Evolutionary conservation across 495 filamentous ascomycete genomes (phyloP).

Genomic region (Pseudomonodictys pantanalensis): DNA sequence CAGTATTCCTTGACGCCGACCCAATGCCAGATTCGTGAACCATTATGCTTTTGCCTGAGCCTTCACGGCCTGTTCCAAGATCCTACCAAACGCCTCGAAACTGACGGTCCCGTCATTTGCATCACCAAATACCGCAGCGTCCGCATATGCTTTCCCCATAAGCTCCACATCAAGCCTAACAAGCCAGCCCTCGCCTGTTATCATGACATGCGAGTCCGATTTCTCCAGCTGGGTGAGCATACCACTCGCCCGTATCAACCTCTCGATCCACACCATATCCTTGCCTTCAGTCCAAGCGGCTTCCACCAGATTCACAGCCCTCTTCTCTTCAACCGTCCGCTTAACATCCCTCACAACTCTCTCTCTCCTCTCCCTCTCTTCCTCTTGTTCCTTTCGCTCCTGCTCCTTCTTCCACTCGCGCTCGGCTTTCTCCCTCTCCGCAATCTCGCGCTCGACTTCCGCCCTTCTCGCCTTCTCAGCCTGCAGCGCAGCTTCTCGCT

Average conservation of each 20-base stretch:
- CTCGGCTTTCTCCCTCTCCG: conserved; percentile 35
- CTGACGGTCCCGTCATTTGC: conserved; percentile 23
- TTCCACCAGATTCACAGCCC: conserved; percentile 34
- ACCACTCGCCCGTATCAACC: conserved; percentile 35
- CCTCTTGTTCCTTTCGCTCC: conserved; percentile 36
- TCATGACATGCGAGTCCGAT: conserved; percentile 28
- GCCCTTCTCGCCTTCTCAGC: conserved; percentile 44
- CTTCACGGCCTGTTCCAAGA: conserved; percentile 26
- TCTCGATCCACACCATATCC: conserved; percentile 37
- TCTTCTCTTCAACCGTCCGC: conserved; percentile 32
- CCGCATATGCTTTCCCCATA: conserved; percentile 35
- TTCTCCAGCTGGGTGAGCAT: conserved; percentile 24
- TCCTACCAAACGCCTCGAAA: conserved; percentile 25
- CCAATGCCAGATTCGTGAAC: no score
- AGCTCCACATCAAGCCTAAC: conserved; percentile 33
- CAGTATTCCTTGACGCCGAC: no score
- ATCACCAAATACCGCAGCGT: conserved; percentile 22
- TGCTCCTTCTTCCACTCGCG: conserved; percentile 35
- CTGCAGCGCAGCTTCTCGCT: conserved; percentile 41
- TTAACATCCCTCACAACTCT: conserved; percentile 36
- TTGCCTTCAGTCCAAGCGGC: conserved; percentile 32
- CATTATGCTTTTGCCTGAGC: conserved; percentile 16
- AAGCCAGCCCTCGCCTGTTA: conserved; percentile 38
- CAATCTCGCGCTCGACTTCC: conserved; percentile 43
- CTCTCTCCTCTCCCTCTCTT: conserved; percentile 38